These are phyloP conservation scores for Salix dunnii DNA, from an alignment of 345 rosid genomes.

Conservation along the genomic window DNA sequence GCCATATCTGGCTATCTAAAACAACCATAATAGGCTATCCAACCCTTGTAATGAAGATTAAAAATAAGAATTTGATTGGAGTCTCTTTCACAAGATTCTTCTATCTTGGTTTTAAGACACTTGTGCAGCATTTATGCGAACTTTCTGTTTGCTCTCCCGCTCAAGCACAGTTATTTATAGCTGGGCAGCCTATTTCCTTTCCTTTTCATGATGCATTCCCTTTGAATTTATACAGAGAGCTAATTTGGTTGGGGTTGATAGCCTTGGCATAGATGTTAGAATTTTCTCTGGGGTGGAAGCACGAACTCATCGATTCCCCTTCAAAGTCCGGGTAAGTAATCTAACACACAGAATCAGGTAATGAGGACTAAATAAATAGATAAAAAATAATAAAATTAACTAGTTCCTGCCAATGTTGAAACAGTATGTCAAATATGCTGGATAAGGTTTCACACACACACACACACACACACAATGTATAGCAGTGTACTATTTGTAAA, in stretches of 20 bases:
- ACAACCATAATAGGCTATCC: neutral
- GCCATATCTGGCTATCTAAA: neutral
- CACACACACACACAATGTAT: too few species aligned
- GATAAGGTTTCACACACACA: too few species aligned
- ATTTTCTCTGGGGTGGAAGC: constrained; percentile 63
- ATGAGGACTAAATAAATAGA: too few species aligned
- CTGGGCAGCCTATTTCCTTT: neutral
- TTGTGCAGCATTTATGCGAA: neutral
- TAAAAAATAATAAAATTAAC: neutral
- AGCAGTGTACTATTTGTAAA: too few species aligned
- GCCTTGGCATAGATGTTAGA: constrained; percentile 91
- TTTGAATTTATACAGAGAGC: constrained; percentile 49
- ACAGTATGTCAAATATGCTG: too few species aligned
- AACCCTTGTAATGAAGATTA: neutral
- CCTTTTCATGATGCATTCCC: constrained; percentile 2
- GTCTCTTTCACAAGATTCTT: neutral
- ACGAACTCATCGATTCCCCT: constrained; percentile 88
- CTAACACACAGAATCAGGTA: neutral
- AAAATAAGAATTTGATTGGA: neutral
- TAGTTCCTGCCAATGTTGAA: neutral
- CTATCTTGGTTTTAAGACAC: neutral
- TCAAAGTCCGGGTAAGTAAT: constrained; percentile 61
- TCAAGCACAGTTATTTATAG: neutral
- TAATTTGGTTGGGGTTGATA: constrained; percentile 75
- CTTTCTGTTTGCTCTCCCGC: neutral